Percentiles rank a stretch among this genome's conserved stretches.
phyloP scores from a whole-genome alignment of 2,329 filamentous ascomycete species.

The Pseudogymnoascus sp. region DNA sequence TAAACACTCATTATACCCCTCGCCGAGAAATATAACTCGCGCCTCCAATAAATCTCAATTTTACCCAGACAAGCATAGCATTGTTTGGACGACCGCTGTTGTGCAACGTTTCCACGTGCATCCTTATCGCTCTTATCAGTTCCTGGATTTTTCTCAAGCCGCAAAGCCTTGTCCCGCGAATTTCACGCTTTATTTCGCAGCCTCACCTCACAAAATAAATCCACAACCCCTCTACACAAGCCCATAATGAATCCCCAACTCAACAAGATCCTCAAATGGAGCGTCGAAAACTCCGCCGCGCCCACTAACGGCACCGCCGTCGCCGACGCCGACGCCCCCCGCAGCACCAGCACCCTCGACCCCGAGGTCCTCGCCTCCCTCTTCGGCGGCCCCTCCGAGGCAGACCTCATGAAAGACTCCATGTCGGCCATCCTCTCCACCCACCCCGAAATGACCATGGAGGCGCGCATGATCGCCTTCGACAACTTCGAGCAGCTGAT shows the following conservation, averaged over 20 bases:
- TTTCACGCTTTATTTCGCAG: neutral
- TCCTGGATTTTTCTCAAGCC: constrained; percentile 4
- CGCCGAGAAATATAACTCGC: neutral
- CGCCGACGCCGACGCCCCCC: constrained; percentile 12
- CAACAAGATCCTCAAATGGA: constrained; percentile 31
- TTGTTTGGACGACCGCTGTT: neutral
- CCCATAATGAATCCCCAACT: constrained; percentile 25
- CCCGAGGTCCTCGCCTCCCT: constrained; percentile 66
- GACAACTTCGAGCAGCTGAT: constrained; percentile 94
- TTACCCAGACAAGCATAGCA: neutral
- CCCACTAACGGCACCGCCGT: constrained; percentile 22
- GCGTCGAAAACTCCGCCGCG: constrained; percentile 52
- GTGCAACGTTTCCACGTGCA: neutral
- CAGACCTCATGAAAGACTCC: constrained; percentile 80
- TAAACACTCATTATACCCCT: constrained; percentile 2
- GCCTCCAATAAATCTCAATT: neutral
- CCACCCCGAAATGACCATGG: constrained; percentile 56
- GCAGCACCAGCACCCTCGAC: constrained; percentile 43
- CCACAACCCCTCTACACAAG: constrained; percentile 1
- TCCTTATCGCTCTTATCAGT: constrained; percentile 4
- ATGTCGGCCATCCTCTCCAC: constrained; percentile 67
- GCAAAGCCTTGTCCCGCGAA: constrained; percentile 4
- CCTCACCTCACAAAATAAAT: constrained; percentile 7
- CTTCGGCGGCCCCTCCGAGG: constrained; percentile 79
- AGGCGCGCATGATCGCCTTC: constrained; percentile 75